Percentiles rank a stretch among this genome's conserved stretches.
Evolutionary conservation across 345 rosid species (phyloP).

Genomic region (Pistacia atlantica): DNA sequence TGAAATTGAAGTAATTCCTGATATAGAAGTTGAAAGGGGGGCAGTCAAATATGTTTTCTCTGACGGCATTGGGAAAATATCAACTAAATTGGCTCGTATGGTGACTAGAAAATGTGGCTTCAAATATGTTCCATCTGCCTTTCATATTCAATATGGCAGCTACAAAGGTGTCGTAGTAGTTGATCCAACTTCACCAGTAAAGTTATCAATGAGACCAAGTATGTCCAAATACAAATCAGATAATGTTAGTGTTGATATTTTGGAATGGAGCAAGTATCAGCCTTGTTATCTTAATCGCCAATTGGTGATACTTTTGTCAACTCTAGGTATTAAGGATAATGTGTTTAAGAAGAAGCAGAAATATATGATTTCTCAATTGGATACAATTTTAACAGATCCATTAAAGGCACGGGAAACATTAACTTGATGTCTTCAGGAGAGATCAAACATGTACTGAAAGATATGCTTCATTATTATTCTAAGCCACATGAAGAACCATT

Average conservation of each 20-base stretch:
- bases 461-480: slow-evolving; percentile 21
- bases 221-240: slow-evolving; percentile 40
- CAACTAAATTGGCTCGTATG: slow-evolving; percentile 46
- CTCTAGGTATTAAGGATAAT: slow-evolving; percentile 42
- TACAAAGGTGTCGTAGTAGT: slow-evolving; percentile 78
- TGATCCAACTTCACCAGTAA: slow-evolving; percentile 49
- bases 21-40: slow-evolving; percentile 31
- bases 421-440: slow-evolving; percentile 28
- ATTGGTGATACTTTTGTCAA: slow-evolving; percentile 57
- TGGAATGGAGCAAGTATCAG: slow-evolving; percentile 54
- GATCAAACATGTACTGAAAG: slow-evolving; percentile 9
- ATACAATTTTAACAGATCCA: slow-evolving; percentile 24
- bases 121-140: slow-evolving; percentile 37
- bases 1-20: slow-evolving; percentile 52
- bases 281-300: slow-evolving; percentile 65
- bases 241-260: slow-evolving; percentile 47
- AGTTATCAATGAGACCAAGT: slow-evolving; percentile 44
- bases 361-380: slow-evolving; percentile 14
- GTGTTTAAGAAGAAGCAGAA: slow-evolving; percentile 27
- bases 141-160: slow-evolving; percentile 46
- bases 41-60: slow-evolving; percentile 37
- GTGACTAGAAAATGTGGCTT: slow-evolving; percentile 47
- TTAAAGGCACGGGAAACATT: slow-evolving; percentile 17
- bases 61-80: slow-evolving; percentile 68
- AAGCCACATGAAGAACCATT: slow-evolving; percentile 27